Conservation (phyloP, 192 early-diverging fungal genomes). For the Cetraspora pellucida region DNA sequence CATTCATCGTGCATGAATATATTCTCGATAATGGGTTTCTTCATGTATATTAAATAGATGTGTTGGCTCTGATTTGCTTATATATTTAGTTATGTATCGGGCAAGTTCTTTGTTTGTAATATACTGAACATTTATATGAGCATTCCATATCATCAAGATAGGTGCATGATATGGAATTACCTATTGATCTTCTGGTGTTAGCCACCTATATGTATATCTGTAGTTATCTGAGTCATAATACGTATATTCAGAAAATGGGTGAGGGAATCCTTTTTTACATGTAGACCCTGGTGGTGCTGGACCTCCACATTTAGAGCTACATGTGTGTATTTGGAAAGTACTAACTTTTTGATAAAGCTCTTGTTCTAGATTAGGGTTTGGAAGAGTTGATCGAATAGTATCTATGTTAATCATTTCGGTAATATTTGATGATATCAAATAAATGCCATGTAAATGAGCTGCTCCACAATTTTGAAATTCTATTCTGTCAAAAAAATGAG, state of each 20-base stretch:
- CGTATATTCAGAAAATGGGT: not conserved
- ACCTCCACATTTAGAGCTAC: not conserved
- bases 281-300: not conserved
- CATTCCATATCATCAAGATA: not conserved
- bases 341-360: too few relatives aligned
- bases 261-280: not conserved
- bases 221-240: not conserved
- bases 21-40: not conserved
- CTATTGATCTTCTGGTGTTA: not conserved
- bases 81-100: not conserved
- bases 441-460: too few relatives aligned
- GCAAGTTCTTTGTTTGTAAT: not conserved
- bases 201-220: not conserved
- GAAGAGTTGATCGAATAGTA: too few relatives aligned
- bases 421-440: too few relatives aligned
- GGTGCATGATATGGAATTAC: constrained; percentile 7
- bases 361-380: too few relatives aligned
- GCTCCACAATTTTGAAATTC: too few relatives aligned
- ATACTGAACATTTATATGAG: not conserved
- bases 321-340: not conserved
- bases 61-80: not conserved
- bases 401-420: too few relatives aligned
- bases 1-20: not conserved
- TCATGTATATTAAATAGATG: not conserved
- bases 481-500: too few relatives aligned